Evolutionary conservation across 2,329 filamentous ascomycete species (phyloP), one percentile per base, ranked within the genome.

Genomic region (Penicillium brasilianum): DNA sequence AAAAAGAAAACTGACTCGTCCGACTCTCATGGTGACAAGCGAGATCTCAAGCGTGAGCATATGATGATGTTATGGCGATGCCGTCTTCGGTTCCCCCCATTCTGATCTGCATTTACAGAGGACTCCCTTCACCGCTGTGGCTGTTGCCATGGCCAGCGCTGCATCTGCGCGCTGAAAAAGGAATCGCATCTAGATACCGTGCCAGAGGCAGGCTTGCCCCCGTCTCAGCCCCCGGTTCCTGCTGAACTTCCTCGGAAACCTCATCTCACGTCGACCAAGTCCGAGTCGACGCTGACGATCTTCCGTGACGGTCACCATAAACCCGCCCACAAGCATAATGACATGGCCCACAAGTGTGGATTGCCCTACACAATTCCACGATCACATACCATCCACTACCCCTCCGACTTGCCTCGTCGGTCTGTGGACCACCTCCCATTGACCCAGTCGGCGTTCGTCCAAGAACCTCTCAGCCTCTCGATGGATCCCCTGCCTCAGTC

Each of bases 291-390:
- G 32, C 76, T 88, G 68, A 88, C 84, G 18, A 80, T 87, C 60
- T 88, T 88, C 71, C 80, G 85, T 22, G 87, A 88, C 69, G 86
- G 86, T 60, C 86, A 88, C 67, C 86, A 88, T 76, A 87, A 87
- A 76, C 86, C 86, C 11, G 84, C 83, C 54, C 86, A 88, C 71
- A 85, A 86, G 66, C 85, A 87, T 76, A 88, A 88, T 75, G 85
- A 87, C 72, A 82, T 84, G 65, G 85, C 85, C 61, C 86, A 88
- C 70, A 85, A 87, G 62, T 86, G 83, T 58, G 86, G 86, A 60
- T 77, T 84, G 66, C 87, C 87, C 1, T 89, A 89, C 76, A 86
- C 85, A 70, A 84, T 88, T 65, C 84, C 85, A 50, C 77, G 83
- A 60, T 79, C 82, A 46, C 79, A 84, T 68, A 83, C 81, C 53